Base-by-base conservation (phyloP, 2,329 filamentous ascomycete genomes). In the Ascochyta clinopodiicola region DNA sequence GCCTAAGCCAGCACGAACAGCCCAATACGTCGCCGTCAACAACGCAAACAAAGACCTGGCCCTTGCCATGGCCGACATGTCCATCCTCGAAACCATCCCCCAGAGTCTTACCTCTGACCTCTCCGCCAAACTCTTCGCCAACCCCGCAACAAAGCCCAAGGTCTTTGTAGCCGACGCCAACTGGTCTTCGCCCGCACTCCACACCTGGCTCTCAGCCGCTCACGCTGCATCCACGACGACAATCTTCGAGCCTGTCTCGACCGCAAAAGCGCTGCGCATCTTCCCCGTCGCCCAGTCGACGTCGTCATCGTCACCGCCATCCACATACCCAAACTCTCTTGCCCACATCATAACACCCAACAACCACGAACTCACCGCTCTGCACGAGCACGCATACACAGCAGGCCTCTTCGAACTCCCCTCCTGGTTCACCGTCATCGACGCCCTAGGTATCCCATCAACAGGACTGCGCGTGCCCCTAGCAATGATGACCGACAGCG, bases 21-120 rank as follows among this genome's bases (percentile, higher is more conserved):
- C 93, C 0, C 92, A 97, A 73, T 98, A 98, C 72, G 85, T 98
- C 3, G 90, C 94, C 15, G 81, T 98, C 61, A 99, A 98, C 72
- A 90, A 96, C 69, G 81, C 81, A 0, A 86, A 88, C 56, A 96
- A 92, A 74, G 89, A 93, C 60, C 84, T 99, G 2, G 83, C 93
- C n/a, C 77, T 97, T 60, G 94, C 92, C 40, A 96, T 97, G 91
- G 93, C 94, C 4, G 95, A 98, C 71, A 97, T 98, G 92, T 85
- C 82, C 51, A 94, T 96, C 65, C 85, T 96, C 35, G 81, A 86
- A 63, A 74, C 76, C 6, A 75, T 79, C 2, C 73, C 75, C 1
- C 29, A 62, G 25, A 34, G 44, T 2, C 58, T 50, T 7, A 64
- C 66, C 15, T 37, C 49, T 24, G 40, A 64, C 10, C 59, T 64